Evolutionary conservation across 352 stramenopile species (phyloP).

Genomic region (Globisporangium sylvaticum): DNA sequence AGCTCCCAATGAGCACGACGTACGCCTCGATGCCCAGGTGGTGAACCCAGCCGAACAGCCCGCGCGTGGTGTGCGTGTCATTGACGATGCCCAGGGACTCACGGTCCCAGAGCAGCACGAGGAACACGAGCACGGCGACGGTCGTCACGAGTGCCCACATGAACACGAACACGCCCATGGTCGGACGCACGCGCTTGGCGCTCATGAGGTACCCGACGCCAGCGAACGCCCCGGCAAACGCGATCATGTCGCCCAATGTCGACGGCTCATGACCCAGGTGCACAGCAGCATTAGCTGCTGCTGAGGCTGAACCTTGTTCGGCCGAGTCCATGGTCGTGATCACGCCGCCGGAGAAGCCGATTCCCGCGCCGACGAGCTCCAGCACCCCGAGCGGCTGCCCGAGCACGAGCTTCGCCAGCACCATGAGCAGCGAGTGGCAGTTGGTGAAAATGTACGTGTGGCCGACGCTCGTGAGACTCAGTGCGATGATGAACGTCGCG

Average conservation of each 20-base stretch:
- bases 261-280: conserved; percentile 1
- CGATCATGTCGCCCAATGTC: conserved; percentile 41
- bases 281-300: not conserved
- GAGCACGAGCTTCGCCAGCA: conserved; percentile 41
- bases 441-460: conserved; percentile 61
- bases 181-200: conserved; percentile 38
- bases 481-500: conserved; percentile 43
- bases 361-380: conserved; percentile 32
- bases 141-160: conserved; percentile 35
- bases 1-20: conserved; percentile 42
- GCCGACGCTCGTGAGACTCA: conserved; percentile 47
- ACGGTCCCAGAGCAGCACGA: conserved; percentile 23
- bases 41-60: conserved; percentile 45
- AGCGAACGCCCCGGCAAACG: conserved; percentile 44
- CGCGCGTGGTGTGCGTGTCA: conserved; percentile 16
- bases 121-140: conserved; percentile 27
- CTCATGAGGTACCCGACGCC: conserved; percentile 43
- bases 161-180: conserved; percentile 37
- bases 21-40: conserved; percentile 43
- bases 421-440: conserved; percentile 50
- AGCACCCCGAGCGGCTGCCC: conserved; percentile 26
- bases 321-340: conserved; percentile 33
- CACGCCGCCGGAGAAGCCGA: conserved; percentile 41
- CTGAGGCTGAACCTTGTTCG: not conserved
- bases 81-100: conserved; percentile 2